Evolutionary conservation across 2,329 filamentous ascomycete genomes (phyloP), one percentile per base, ranked within the genome.

Genomic region (Iodosphaeria phyllophila): DNA sequence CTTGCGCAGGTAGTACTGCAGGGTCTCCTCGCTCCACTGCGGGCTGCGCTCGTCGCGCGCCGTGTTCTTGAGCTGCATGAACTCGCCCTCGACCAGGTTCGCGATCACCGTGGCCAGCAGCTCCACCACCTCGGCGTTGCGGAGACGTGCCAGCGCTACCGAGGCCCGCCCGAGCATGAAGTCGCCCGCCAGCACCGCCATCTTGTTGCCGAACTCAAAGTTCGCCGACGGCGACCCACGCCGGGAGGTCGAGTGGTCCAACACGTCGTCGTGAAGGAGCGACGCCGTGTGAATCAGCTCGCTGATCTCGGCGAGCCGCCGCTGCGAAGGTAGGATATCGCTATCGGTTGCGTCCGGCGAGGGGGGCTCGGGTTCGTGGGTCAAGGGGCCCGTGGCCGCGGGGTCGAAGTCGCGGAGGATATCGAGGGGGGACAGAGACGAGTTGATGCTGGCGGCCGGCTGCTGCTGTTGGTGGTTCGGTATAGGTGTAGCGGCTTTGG

Each of bases 51-150:
- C 86, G 46, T 93, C 86, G 35, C 68, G 63, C 22, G 78, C 79
- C 2, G 89, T 95, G 51, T 98, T 98, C 56, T 92, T 91, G 39
- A 98, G 60, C 58, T 98, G 89, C 89, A 98, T 98, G 57, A 98
- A 95, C 52, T 98, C 89, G 43, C 89, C 89, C 54, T 98, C 89
- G 12, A 98, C 84, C 14, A 98, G 60, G 47, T 98, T 98, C 22
- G 89, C 86, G 38, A 98, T 95, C 20, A 95, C 89, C 1, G 86
- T 95, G 4, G 89, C 83, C 16, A 98, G 58, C 6, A 98, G 64
- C 54, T 98, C 89, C 6, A 83, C 82, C 3, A 98, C 89, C 51
- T 98, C 89, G 21, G 84, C 77, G 43, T 98, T 82, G 16, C 86
- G 70, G 30, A 98, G 56, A 20, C 89, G 72, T 9, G 89, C 89